These are phyloP conservation scores for Fusarium sp. DNA, from an alignment of 2,329 filamentous ascomycete genomes.

Conservation along the genomic window DNA sequence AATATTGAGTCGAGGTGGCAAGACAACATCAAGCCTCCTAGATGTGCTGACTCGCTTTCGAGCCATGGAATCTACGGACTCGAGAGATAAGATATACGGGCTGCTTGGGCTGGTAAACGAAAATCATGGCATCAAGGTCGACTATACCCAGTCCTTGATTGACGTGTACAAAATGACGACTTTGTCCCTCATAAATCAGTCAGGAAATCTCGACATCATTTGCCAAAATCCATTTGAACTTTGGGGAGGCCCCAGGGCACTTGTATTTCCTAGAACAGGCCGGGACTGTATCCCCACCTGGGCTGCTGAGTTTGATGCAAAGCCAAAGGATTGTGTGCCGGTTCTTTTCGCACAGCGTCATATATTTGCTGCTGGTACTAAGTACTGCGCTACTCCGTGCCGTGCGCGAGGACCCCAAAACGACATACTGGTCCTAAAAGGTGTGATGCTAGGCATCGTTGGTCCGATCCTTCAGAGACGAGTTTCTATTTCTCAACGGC, in stretches of 20 bases:
- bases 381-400: neutral
- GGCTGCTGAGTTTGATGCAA: slow-evolving; percentile 11
- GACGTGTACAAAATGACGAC: slow-evolving; percentile 4
- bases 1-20: accelerated
- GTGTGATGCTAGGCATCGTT: neutral
- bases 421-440: neutral
- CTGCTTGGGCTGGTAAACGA: slow-evolving; percentile 22
- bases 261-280: neutral
- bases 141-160: slow-evolving; percentile 7
- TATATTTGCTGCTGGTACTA: slow-evolving; percentile 11
- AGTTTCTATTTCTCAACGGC: too few relatives aligned
- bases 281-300: slow-evolving; percentile 6
- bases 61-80: neutral
- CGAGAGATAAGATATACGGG: slow-evolving; percentile 25
- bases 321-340: neutral
- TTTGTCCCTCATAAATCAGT: slow-evolving; percentile 10
- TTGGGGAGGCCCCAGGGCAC: accelerated
- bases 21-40: neutral
- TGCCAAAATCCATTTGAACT: slow-evolving; percentile 35
- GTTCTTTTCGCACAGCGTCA: slow-evolving; percentile 28
- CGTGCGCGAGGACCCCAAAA: neutral
- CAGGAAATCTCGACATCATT: slow-evolving; percentile 20
- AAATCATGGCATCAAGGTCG: slow-evolving; percentile 16
- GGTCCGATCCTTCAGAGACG: neutral
- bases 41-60: slow-evolving; percentile 26